Percentiles rank a stretch among this genome's conserved stretches.
Evolutionary conservation across 2,329 filamentous ascomycete species (phyloP).

Genomic region (Setomelanomma holmii): DNA sequence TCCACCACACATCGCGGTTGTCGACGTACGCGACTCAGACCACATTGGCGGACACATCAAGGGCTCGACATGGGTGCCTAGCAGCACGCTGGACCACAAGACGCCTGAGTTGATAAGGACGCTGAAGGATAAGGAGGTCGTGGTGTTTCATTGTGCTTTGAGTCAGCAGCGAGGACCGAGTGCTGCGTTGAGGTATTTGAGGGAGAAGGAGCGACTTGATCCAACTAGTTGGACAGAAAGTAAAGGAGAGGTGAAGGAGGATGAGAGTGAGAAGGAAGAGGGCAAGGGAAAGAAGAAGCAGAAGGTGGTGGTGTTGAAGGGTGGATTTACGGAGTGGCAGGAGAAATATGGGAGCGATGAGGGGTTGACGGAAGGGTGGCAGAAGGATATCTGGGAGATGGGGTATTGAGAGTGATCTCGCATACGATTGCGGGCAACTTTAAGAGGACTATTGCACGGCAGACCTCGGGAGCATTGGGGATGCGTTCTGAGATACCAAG

Average conservation of each 20-base stretch:
- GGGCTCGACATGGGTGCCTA: slow-evolving; percentile 78
- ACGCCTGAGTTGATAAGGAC: slow-evolving; percentile 83
- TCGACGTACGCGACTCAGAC: slow-evolving; percentile 92
- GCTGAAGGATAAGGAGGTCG: slow-evolving; percentile 77
- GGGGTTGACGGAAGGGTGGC: slow-evolving; percentile 81
- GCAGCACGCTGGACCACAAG: slow-evolving; percentile 72
- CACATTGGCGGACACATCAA: slow-evolving; percentile 90
- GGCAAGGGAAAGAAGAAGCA: slow-evolving; percentile 57
- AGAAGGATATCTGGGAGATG: slow-evolving; percentile 82
- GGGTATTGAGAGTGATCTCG: slow-evolving; percentile 39
- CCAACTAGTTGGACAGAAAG: slow-evolving; percentile 22
- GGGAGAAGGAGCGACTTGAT: slow-evolving; percentile 68
- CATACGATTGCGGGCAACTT: too few relatives aligned
- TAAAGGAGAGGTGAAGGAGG: slow-evolving; percentile 24
- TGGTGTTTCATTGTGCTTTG: slow-evolving; percentile 93
- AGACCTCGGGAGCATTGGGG: too few relatives aligned
- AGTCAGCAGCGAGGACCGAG: slow-evolving; percentile 89
- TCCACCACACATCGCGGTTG: slow-evolving; percentile 65
- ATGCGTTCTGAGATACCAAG: too few relatives aligned
- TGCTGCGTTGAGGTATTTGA: slow-evolving; percentile 80
- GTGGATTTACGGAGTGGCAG: slow-evolving; percentile 90
- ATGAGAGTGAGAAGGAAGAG: slow-evolving; percentile 28
- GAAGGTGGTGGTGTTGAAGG: slow-evolving; percentile 80
- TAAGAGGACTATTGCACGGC: too few relatives aligned
- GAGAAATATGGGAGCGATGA: slow-evolving; percentile 79